Evolutionary conservation across 371 early-diverging fungal genomes (phyloP), one percentile per base, ranked within the genome.

Genomic region (Dichotomocladium elegans): DNA sequence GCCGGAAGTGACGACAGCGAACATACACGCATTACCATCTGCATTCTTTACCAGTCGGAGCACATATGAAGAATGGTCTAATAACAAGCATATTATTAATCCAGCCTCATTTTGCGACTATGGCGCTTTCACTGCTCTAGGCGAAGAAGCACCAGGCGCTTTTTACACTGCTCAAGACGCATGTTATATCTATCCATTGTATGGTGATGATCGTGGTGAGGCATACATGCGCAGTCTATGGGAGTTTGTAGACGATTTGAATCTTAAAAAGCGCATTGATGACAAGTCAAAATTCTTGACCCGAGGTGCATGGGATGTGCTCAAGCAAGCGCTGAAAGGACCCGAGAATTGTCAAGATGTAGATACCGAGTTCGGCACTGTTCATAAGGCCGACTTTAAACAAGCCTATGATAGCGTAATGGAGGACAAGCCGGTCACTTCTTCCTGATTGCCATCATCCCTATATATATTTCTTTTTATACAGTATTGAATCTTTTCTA

Each of bases 211-310:
- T 35, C 70, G 70, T 14, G 84, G 84, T 0, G 83, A 85, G 62
- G 81, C 87, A 0, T 86, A 85, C 47, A 73, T 83, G 54, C 68
- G 71, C 6, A 86, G 87, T 51, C 51, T 86, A 14, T 78, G 74
- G 65, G 71, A 76, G 31, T 88, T 88, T 61, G 54, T 77, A 22
- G 70, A 70, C n/a, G 72, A 79, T 3, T 59, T 77, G 11, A 70
- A 21, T 24, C 22, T 69, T 12, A 53, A 51, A 15, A 48, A 59
- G 4, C 49, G 44, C 10, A 50, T 59, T 11, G 60, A 67, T 22
- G 30, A 48, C 8, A 66, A 49, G 34, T 45, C 64, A 11, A 49
- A 53, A 4, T 47, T 67, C 30, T 43, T 69, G 35, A 75, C 75
- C 4, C 55, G 53, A 26, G 64, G 64, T 4, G 64, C 64, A 1